These are phyloP conservation scores for Blastobotrys proliferans DNA, from an alignment of 1,139 yeast species.

Conservation along the genomic window DNA sequence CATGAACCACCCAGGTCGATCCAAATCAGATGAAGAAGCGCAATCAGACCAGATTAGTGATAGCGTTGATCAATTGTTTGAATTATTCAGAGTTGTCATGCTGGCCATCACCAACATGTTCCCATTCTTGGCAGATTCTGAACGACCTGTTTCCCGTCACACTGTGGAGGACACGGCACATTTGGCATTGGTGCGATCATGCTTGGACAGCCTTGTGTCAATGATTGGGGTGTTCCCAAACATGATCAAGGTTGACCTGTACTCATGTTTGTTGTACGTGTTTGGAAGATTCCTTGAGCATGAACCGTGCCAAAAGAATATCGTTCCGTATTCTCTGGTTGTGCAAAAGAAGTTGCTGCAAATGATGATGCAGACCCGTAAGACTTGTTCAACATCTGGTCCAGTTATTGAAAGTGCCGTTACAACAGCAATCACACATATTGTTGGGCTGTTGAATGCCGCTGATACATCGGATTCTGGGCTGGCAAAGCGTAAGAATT, in stretches of 20 bases:
- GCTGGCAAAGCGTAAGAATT: constrained; percentile 41
- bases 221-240: constrained; percentile 65
- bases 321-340: constrained; percentile 30
- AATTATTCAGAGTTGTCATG: constrained; percentile 68
- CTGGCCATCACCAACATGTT: constrained; percentile 56
- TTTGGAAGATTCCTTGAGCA: constrained; percentile 58
- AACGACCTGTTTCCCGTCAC: constrained; percentile 33
- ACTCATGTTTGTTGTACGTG: constrained; percentile 62
- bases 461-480: constrained; percentile 29
- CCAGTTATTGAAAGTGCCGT: constrained; percentile 38
- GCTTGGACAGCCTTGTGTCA: constrained; percentile 53
- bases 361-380: constrained; percentile 29
- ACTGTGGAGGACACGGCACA: constrained; percentile 28
- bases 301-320: constrained; percentile 32
- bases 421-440: constrained; percentile 28
- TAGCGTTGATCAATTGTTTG: constrained; percentile 76
- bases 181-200: constrained; percentile 38
- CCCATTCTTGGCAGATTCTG: constrained; percentile 53
- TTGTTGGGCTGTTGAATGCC: constrained; percentile 21
- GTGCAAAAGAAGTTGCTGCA: constrained; percentile 32
- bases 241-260: constrained; percentile 63
- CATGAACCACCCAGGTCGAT: constrained; percentile 33
- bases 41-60: constrained; percentile 41
- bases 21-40: constrained; percentile 14
- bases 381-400: constrained; percentile 19